Evolutionary conservation across 2,329 filamentous ascomycete genomes (phyloP).

Genomic region (Botryotinia narcissicola): DNA sequence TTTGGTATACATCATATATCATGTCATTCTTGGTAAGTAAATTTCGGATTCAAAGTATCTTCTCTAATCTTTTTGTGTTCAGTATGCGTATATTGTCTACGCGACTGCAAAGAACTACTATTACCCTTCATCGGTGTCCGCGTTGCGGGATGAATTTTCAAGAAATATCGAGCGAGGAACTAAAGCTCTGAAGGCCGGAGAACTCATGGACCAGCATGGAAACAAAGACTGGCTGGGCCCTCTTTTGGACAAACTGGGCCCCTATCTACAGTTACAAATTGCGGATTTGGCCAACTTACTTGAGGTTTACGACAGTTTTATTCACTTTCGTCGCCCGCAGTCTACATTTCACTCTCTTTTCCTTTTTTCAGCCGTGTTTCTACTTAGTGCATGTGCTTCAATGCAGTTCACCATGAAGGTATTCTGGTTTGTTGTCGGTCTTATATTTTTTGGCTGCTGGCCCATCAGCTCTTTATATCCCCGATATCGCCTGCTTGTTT

Average conservation of each 20-base stretch:
- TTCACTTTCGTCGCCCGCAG: slow-evolving; percentile 40
- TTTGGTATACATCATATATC: slow-evolving; percentile 30
- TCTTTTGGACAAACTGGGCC: slow-evolving; percentile 32
- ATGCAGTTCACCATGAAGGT: slow-evolving; percentile 37
- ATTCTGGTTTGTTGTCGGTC: slow-evolving; percentile 35
- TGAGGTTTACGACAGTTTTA: slow-evolving; percentile 41
- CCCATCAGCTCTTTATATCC: slow-evolving; percentile 39
- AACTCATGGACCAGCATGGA: slow-evolving; percentile 41
- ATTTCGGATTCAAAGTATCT: background rate
- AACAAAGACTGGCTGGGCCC: slow-evolving; percentile 39
- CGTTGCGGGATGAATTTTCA: slow-evolving; percentile 32
- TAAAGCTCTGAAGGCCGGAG: slow-evolving; percentile 38
- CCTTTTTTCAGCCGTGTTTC: slow-evolving; percentile 30
- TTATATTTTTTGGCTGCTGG: slow-evolving; percentile 40
- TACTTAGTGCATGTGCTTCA: slow-evolving; percentile 31
- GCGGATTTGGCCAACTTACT: slow-evolving; percentile 40
- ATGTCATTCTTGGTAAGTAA: slow-evolving; percentile 30
- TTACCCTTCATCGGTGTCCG: slow-evolving; percentile 23
- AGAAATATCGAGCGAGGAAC: slow-evolving; percentile 37
- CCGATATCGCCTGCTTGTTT: slow-evolving; percentile 40
- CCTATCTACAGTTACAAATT: slow-evolving; percentile 40
- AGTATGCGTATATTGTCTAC: slow-evolving; percentile 31
- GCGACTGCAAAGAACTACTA: slow-evolving; percentile 27
- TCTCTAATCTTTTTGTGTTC: background rate
- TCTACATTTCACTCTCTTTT: slow-evolving; percentile 35